A percentile compares a stretch with the other conserved stretches of the same genome.
Evolutionary conservation across 768 basidiomycete genomes (phyloP).

Genomic region (Macrolepiota albuminosa): DNA sequence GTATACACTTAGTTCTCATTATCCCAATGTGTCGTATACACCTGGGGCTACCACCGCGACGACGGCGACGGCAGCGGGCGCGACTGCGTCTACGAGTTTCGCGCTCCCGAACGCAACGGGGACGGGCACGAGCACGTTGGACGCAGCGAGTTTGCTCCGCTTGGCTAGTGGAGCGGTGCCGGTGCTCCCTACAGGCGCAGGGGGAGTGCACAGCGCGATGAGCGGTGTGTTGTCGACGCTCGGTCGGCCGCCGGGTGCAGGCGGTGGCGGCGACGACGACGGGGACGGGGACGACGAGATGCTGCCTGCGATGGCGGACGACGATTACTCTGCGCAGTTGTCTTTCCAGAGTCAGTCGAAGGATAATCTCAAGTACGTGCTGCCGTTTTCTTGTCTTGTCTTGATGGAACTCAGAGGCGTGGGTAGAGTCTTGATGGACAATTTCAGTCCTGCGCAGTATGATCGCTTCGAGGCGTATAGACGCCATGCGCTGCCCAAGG

Average conservation of each 20-base stretch:
- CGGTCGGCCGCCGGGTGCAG: constrained; percentile 19
- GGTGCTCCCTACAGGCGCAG: constrained; percentile 10
- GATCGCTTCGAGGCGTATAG: constrained; percentile 88
- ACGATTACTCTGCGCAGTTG: constrained; percentile 80
- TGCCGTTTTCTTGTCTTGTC: not conserved
- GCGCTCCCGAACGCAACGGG: constrained; percentile 5
- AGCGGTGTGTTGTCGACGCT: constrained; percentile 3
- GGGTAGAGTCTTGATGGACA: constrained; percentile 79
- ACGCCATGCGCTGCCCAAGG: constrained; percentile 78
- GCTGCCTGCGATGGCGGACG: constrained; percentile 82
- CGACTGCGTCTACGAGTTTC: constrained; percentile 1
- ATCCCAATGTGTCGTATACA: constrained; percentile 7
- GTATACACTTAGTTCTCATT: constrained; percentile 4
- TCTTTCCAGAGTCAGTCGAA: constrained; percentile 87
- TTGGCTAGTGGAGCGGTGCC: constrained; percentile 14
- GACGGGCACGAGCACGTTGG: constrained; percentile 9
- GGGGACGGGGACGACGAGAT: constrained; percentile 76
- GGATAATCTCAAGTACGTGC: constrained; percentile 71
- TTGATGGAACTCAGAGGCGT: too few relatives aligned
- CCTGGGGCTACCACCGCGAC: not conserved
- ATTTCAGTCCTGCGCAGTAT: constrained; percentile 78
- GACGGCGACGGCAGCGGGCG: not conserved
- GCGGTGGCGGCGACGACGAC: constrained; percentile 60
- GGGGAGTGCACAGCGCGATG: constrained; percentile 13
- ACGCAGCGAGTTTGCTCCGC: constrained; percentile 19